Base-by-base conservation (phyloP, 805 yeast species). In the Starmerella ratchasimensis region DNA sequence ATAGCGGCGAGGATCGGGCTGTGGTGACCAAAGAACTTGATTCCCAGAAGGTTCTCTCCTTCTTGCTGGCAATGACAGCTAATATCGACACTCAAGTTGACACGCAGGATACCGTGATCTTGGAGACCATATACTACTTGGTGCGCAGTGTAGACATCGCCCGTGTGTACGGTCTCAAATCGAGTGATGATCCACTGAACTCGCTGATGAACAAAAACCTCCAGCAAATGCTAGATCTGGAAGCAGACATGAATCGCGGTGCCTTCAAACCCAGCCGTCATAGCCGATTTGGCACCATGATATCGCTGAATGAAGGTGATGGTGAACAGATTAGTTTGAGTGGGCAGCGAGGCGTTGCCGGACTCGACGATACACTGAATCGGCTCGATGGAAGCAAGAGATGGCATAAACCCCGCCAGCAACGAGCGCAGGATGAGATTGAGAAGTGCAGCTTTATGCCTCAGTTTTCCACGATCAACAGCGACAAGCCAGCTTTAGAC, bases 271-370 rank as follows among this genome's bases (percentile, higher is more conserved):
- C 55, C 59, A 67, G 82, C 1, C 68, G 98, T 33, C 98, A 88
- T 54, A 86, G 90, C 2, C 67, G 94, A 36, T 88, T 88, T 61
- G 98, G 98, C 1, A 76, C 96, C 0, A 61, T 86, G 44, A 57
- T 84, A 9, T 76, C 93, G 2, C 64, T 88, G 22, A 74, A 76
- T 42, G 71, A 77, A 15, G 66, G 68, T 18, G 74, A 75, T 37
- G 64, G 73, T 21, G 80, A 21, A 57, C 80, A 15, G 71, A 81
- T 5, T 68, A 83, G 1, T 68, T 18, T 46, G 3, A 47, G 90
- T 3, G 90, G 93, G 2, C 86, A 80, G 47, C 69, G 71, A 21
- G 82, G 76, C 3, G 50, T 79, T 3, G 48, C 63, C 9, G 63
- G 67, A 31, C 65, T 67, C 7, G 52, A 58, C n/a, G 65, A 71